phyloP scores from a whole-genome alignment of 2,329 filamentous ascomycete genomes.

The Exophiala aquamarina region DNA sequence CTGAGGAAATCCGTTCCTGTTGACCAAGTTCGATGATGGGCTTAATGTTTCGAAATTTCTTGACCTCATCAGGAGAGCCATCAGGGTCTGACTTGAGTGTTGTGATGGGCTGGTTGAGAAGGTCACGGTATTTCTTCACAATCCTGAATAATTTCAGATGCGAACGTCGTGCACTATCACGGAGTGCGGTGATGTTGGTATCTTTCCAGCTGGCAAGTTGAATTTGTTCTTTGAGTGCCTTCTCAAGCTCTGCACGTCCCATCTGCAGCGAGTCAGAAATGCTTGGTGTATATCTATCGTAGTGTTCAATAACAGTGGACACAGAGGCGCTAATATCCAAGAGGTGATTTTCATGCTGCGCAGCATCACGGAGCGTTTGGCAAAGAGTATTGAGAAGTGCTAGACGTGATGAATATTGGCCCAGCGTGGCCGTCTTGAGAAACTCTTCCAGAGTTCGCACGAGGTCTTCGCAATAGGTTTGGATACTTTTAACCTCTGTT shows the following conservation, averaged over 20 bases:
- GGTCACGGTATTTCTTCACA: slow-evolving; percentile 81
- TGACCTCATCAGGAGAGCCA: slow-evolving; percentile 57
- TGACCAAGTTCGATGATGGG: too few relatives aligned
- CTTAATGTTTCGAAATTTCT: slow-evolving; percentile 8
- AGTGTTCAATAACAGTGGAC: slow-evolving; percentile 74
- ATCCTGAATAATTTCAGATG: slow-evolving; percentile 90
- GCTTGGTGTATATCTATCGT: slow-evolving; percentile 66
- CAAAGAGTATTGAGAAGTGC: slow-evolving; percentile 63
- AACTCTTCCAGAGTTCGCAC: slow-evolving; percentile 77
- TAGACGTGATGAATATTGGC: slow-evolving; percentile 75
- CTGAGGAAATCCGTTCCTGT: slow-evolving; percentile 32
- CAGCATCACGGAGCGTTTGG: slow-evolving; percentile 64
- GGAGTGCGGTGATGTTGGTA: slow-evolving; percentile 85
- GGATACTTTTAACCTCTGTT: slow-evolving; percentile 59
- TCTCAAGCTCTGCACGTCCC: slow-evolving; percentile 76
- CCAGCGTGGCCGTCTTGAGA: slow-evolving; percentile 74
- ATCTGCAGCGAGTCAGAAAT: slow-evolving; percentile 65
- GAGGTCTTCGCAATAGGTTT: slow-evolving; percentile 54
- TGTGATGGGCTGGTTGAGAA: slow-evolving; percentile 75
- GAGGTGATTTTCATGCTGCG: slow-evolving; percentile 59
- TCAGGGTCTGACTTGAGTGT: slow-evolving; percentile 54
- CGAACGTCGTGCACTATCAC: slow-evolving; percentile 84
- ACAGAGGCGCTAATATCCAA: slow-evolving; percentile 63
- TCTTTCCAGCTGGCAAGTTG: slow-evolving; percentile 97
- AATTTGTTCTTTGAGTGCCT: slow-evolving; percentile 88